These are phyloP conservation scores for Mycotypha africana DNA, from an alignment of 371 early-diverging fungal genomes.

Conservation along the genomic window DNA sequence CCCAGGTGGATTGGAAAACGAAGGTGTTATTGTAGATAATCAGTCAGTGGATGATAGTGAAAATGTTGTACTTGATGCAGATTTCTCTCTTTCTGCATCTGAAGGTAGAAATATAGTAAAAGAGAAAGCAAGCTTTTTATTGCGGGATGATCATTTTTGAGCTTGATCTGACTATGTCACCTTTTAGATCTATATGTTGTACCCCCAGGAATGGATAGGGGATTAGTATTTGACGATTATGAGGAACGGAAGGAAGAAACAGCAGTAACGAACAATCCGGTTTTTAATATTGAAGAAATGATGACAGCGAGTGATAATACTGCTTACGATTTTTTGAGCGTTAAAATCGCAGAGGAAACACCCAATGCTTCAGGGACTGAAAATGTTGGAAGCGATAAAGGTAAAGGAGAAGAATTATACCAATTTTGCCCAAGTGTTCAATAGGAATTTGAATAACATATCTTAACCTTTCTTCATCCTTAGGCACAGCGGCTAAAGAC, in stretches of 20 bases:
- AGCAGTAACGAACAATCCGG: conserved; percentile 9
- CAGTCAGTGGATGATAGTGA: conserved; percentile 28
- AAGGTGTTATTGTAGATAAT: conserved; percentile 23
- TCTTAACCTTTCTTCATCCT: too few species aligned
- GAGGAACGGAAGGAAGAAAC: conserved; percentile 4
- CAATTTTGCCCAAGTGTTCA: not conserved
- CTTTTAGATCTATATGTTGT: conserved; percentile 16
- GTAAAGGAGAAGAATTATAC: not conserved
- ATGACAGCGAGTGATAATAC: conserved; percentile 38
- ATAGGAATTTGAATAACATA: not conserved
- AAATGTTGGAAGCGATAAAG: conserved; percentile 19
- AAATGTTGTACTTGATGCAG: conserved; percentile 14
- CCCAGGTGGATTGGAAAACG: conserved; percentile 64
- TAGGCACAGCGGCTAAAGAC: too few species aligned
- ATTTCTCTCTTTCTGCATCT: not conserved
- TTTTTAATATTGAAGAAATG: conserved; percentile 56
- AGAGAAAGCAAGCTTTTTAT: not conserved
- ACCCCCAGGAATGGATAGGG: conserved; percentile 67
- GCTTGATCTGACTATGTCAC: too few species aligned
- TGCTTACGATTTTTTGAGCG: conserved; percentile 41
- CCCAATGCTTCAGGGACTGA: not conserved
- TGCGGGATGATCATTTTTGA: not conserved
- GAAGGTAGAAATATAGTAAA: not conserved
- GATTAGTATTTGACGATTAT: conserved; percentile 39
- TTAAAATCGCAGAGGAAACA: conserved; percentile 19